Percentiles rank a stretch among this genome's conserved stretches.
These are phyloP conservation scores for Leccinum fallax DNA, from an alignment of 1,284 basidiomycete species.

Conservation along the genomic window DNA sequence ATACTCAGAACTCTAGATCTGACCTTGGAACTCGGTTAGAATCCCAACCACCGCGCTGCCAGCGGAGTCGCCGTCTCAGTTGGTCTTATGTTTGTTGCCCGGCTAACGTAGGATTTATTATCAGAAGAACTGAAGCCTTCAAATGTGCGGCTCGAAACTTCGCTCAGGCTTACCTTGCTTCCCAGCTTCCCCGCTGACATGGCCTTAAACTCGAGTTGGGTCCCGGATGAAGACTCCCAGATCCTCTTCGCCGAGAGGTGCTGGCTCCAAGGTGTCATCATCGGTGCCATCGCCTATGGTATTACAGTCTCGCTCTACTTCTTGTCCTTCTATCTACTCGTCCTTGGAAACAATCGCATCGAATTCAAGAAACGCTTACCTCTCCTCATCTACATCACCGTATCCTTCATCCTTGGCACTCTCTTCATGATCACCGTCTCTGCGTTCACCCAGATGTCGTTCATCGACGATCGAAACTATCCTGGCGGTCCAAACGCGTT, in stretches of 20 bases:
- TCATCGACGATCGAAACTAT: constrained; percentile 35
- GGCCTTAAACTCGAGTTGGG: constrained; percentile 20
- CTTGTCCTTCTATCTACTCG: constrained; percentile 17
- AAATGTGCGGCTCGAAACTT: neutral
- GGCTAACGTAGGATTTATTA: neutral
- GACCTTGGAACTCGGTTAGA: neutral
- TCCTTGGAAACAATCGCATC: neutral
- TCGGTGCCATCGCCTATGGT: constrained; percentile 19
- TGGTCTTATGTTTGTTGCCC: neutral
- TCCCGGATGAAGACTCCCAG: constrained; percentile 12
- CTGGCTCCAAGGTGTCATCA: constrained; percentile 22
- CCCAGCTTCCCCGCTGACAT: constrained; percentile 2
- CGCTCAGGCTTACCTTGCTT: neutral
- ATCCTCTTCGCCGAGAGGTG: constrained; percentile 19
- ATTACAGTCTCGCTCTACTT: constrained; percentile 10
- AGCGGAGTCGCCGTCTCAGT: neutral
- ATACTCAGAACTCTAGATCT: neutral
- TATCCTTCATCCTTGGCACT: constrained; percentile 29
- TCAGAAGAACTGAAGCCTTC: neutral
- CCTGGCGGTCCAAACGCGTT: constrained; percentile 30
- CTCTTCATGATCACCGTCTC: constrained; percentile 22
- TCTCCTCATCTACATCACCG: constrained; percentile 22
- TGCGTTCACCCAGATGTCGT: constrained; percentile 32
- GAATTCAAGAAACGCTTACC: constrained; percentile 6
- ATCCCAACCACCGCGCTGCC: too few species aligned